Conservation (phyloP, 1,139 yeast genomes). For the Nakaseomyces nivariensis region DNA sequence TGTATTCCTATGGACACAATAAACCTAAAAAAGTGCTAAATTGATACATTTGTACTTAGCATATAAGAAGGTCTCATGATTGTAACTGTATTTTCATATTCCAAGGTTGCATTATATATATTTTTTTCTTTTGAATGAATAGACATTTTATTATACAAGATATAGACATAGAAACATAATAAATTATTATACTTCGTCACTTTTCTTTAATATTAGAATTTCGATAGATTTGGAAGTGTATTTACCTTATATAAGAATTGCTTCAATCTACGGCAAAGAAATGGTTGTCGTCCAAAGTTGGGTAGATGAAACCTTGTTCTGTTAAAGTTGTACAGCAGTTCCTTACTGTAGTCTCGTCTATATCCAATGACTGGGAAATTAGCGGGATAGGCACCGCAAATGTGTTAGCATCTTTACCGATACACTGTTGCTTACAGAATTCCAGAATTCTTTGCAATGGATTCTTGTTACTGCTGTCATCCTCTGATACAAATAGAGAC, state of each 20-base stretch:
- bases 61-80: too few species aligned
- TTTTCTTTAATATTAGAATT: too few species aligned
- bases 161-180: too few species aligned
- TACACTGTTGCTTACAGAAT: constrained; percentile 39
- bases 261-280: constrained; percentile 34
- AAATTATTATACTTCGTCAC: too few species aligned
- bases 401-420: constrained; percentile 43
- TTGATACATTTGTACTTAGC: background rate
- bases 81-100: background rate
- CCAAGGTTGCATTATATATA: background rate
- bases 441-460: constrained; percentile 37
- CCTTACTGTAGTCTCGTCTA: constrained; percentile 42
- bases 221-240: too few species aligned
- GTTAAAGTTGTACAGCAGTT: constrained; percentile 43
- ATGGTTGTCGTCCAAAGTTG: constrained; percentile 56
- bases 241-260: too few species aligned
- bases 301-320: constrained; percentile 57
- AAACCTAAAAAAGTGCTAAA: background rate
- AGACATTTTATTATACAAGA: too few species aligned
- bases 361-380: constrained; percentile 45
- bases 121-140: too few species aligned
- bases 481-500: constrained; percentile 41
- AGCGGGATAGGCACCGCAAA: constrained; percentile 65
- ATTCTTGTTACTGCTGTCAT: constrained; percentile 28
- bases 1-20: constrained; percentile 26